phyloP scores from a whole-genome alignment of 257 asterid species.

The Catharanthus roseus region DNA sequence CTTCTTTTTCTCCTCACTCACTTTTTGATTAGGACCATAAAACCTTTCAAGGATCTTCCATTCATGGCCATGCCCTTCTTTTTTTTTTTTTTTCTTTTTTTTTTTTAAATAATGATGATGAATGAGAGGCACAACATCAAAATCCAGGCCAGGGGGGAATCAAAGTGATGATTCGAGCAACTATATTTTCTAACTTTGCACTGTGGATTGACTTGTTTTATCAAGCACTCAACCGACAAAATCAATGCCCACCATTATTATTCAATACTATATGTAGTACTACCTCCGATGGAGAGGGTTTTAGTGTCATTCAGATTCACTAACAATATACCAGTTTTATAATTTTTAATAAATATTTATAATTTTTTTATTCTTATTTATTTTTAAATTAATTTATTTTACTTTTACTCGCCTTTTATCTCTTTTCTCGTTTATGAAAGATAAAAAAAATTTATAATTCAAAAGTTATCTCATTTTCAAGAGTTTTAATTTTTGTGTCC shows the following conservation, averaged over 20 bases:
- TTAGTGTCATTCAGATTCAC: too few species aligned
- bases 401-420: too few species aligned
- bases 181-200: background rate
- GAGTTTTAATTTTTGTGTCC: too few species aligned
- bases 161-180: conserved; percentile 5
- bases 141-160: conserved; percentile 19
- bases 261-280: background rate
- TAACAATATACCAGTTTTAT: too few species aligned
- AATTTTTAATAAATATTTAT: too few species aligned
- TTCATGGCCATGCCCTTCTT: background rate
- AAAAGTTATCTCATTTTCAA: too few species aligned
- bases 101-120: background rate
- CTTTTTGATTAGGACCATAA: background rate
- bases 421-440: too few species aligned
- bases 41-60: background rate
- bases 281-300: too few species aligned
- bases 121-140: too few species aligned
- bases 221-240: conserved; percentile 10
- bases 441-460: too few species aligned
- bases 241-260: background rate
- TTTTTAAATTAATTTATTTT: too few species aligned
- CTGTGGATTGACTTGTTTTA: background rate
- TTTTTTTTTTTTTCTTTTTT: background rate
- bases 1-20: conserved; percentile 1
- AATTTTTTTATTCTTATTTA: too few species aligned